A percentile compares a stretch with the other conserved stretches of the same genome.
phyloP scores from a whole-genome alignment of 495 filamentous ascomycete species.

The Diplogelasinospora grovesii region DNA sequence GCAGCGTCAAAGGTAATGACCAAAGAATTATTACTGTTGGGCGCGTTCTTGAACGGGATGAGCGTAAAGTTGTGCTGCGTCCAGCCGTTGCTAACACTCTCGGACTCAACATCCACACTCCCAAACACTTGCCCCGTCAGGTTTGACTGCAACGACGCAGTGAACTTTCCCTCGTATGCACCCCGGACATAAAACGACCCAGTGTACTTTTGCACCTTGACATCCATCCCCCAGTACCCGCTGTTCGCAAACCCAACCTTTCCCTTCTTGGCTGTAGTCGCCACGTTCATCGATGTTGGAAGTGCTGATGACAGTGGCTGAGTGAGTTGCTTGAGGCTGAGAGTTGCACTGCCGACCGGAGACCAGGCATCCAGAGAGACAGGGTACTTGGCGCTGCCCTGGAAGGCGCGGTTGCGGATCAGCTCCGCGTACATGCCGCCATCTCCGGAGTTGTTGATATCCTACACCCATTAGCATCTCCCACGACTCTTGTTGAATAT shows the following conservation, averaged over 20 bases:
- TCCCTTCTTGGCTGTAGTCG: slow-evolving; percentile 5
- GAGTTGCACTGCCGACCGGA: slow-evolving; percentile 41
- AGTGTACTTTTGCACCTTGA: slow-evolving; percentile 44
- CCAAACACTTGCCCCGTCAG: slow-evolving; percentile 42
- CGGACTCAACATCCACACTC: slow-evolving; percentile 29
- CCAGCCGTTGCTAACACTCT: slow-evolving; percentile 29
- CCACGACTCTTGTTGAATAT: background rate
- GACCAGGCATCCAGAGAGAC: slow-evolving; percentile 47
- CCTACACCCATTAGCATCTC: slow-evolving; percentile 35
- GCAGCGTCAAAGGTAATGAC: slow-evolving; percentile 51
- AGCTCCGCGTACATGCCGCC: slow-evolving; percentile 73
- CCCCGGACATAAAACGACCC: slow-evolving; percentile 53
- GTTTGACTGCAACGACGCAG: slow-evolving; percentile 39
- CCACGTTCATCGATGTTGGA: slow-evolving; percentile 52
- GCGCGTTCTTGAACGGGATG: slow-evolving; percentile 34
- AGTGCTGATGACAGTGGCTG: slow-evolving; percentile 48
- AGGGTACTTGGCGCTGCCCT: slow-evolving; percentile 27
- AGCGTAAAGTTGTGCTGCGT: slow-evolving; percentile 44
- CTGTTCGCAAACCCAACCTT: slow-evolving; percentile 52
- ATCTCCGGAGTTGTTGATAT: slow-evolving; percentile 70
- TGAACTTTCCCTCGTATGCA: slow-evolving; percentile 34
- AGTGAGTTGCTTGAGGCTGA: slow-evolving; percentile 43
- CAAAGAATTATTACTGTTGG: slow-evolving; percentile 61
- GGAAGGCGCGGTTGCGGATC: slow-evolving; percentile 67
- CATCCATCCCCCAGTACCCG: slow-evolving; percentile 57